Base-by-base conservation (phyloP, 1,284 basidiomycete genomes). In the Rhodotorula sp. region DNA sequence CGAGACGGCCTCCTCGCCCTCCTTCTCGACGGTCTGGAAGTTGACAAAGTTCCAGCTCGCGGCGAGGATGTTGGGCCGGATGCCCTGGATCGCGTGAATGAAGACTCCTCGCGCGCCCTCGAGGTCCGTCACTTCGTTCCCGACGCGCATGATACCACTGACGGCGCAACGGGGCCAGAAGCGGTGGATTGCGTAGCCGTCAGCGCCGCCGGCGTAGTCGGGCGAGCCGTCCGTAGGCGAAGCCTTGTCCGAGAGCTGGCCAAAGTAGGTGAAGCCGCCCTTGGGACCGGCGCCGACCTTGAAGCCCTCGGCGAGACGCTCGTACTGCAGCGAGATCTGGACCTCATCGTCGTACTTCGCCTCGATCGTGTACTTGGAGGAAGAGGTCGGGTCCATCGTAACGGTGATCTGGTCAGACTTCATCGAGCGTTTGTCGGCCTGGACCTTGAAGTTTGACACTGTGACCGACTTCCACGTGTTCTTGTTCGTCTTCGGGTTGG, bases 81-180 rank as follows among this genome's bases (percentile, higher is more conserved):
- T 97, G 77, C 94, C 95, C 81, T 99, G 96, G 80, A 99, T 95
- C 37, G 96, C 95, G 80, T 96, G 92, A 30, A 96, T 86, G 79
- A 97, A 90, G 88, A 94, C 91, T 50, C 91, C 94, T 28, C 74
- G 71, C n/a, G 87, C 84, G 53, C 92, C 94, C 48, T 86, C 83
- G 53, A 88, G 84, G 51, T 86, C 79, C 68, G 86, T 82, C 24
- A 89, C 77, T 51, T 75, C 87, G 63, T 85, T 81, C 48, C 93
- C 94, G 58, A 88, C 85, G 74, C 85, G 80, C 67, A 92, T 85
- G 78, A 98, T 80, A 73, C 77, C 68, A 69, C 83, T 60, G 85
- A 87, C 67, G 82, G 77, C 70, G 86, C 85, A 77, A 56, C 87
- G 84, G 9, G 93, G 94, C 89, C 91, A 94, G 85, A 97, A 94